Evolutionary conservation across 805 yeast species (phyloP).

Genomic region (Myxozyma vanderwaltii): DNA sequence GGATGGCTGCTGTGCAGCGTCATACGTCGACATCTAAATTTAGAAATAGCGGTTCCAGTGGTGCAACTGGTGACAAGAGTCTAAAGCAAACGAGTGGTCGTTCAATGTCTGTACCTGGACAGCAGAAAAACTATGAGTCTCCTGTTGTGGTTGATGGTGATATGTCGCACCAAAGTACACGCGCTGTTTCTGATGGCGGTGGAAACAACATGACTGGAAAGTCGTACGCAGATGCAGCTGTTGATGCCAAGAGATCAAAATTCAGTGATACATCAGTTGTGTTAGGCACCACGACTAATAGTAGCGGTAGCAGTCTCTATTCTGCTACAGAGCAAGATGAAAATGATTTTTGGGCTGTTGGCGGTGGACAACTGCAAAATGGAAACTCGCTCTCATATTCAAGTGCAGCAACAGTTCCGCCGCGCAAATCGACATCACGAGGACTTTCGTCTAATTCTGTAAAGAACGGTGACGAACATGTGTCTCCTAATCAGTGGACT

Average conservation of each 20-base stretch:
- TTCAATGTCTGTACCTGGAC: background rate
- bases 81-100: background rate
- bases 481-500: slow-evolving; percentile 25
- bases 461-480: background rate
- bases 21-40: too few relatives aligned
- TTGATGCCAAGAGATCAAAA: slow-evolving; percentile 8
- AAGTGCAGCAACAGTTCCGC: too few relatives aligned
- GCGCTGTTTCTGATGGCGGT: slow-evolving; percentile 1
- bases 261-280: background rate
- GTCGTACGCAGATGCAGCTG: slow-evolving; percentile 27
- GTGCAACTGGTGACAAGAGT: background rate
- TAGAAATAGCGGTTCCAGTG: background rate
- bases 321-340: slow-evolving; percentile 7
- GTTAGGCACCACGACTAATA: background rate
- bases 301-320: background rate
- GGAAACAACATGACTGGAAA: slow-evolving; percentile 2
- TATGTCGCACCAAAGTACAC: background rate
- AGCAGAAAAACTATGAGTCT: background rate
- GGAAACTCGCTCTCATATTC: too few relatives aligned
- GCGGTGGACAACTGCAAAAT: background rate
- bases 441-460: too few relatives aligned
- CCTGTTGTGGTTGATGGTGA: slow-evolving; percentile 20
- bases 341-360: slow-evolving; percentile 21
- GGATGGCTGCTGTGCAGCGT: slow-evolving; percentile 6
- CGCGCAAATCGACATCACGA: too few relatives aligned